Conservation (phyloP, 164 flowering plant genomes). For the Platanus orientalis region DNA sequence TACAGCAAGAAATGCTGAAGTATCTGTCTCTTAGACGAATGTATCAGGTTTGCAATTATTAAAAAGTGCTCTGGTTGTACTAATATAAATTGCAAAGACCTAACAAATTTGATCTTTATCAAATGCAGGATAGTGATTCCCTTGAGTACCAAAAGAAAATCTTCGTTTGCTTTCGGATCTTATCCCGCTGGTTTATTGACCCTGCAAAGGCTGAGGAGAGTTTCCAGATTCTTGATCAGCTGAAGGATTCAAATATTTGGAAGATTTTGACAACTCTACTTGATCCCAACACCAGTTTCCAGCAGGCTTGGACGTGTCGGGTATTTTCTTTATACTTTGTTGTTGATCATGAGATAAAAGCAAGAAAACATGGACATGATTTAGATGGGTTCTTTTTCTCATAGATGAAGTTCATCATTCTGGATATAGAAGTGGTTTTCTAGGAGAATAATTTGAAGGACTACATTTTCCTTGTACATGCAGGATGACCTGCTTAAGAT, state of each 20-base stretch:
- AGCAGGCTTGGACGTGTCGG: conserved; percentile 51
- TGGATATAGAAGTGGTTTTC: not conserved
- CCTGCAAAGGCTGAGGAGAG: conserved; percentile 80
- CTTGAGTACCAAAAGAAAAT: conserved; percentile 72
- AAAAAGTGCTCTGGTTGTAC: conserved; percentile 10
- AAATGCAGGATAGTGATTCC: conserved; percentile 68
- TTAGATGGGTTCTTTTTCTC: not conserved
- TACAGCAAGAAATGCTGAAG: conserved; percentile 93
- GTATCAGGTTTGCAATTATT: conserved; percentile 54
- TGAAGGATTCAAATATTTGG: conserved; percentile 63
- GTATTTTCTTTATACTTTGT: conserved; percentile 26
- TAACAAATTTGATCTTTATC: conserved; percentile 10
- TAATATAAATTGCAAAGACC: conserved; percentile 1
- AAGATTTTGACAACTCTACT: conserved; percentile 31
- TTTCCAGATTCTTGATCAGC: conserved; percentile 78
- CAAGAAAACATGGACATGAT: no score
- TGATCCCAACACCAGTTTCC: conserved; percentile 59
- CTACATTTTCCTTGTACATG: conserved; percentile 11
- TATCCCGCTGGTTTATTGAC: conserved; percentile 86
- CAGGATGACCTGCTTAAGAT: conserved; percentile 88
- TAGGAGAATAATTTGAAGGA: not conserved
- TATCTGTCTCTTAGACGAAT: conserved; percentile 76
- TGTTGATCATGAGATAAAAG: no score
- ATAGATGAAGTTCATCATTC: not conserved
- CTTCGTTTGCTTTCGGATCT: conserved; percentile 54